phyloP scores from a whole-genome alignment of 352 stramenopile genomes.

The Pythium rishiriense region DNA sequence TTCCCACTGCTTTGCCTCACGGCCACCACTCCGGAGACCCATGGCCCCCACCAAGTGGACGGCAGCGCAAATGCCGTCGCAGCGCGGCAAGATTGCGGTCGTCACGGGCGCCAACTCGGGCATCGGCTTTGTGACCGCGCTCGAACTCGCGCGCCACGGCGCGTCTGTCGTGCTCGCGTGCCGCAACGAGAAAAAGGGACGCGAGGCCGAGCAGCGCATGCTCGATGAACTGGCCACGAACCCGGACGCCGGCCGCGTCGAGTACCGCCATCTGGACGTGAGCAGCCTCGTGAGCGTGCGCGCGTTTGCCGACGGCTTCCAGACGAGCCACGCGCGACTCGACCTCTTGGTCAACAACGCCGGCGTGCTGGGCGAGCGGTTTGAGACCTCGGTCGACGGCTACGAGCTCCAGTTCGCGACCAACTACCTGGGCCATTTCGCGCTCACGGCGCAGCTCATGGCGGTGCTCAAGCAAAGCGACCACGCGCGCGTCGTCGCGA shows the following conservation, averaged over 20 bases:
- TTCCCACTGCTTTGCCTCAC: too few species aligned
- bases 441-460: slow-evolving; percentile 30
- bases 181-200: slow-evolving; percentile 36
- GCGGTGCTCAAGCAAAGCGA: slow-evolving; percentile 28
- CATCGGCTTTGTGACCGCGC: slow-evolving; percentile 69
- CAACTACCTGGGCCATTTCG: slow-evolving; percentile 34
- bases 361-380: not conserved
- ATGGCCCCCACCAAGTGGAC: too few species aligned
- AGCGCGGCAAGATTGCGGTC: slow-evolving; percentile 58
- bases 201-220: slow-evolving; percentile 36
- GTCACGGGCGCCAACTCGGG: slow-evolving; percentile 83
- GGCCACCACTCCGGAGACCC: too few species aligned
- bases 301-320: slow-evolving; percentile 27
- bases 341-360: slow-evolving; percentile 42
- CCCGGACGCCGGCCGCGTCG: slow-evolving; percentile 1
- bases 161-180: slow-evolving; percentile 54
- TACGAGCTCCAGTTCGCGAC: slow-evolving; percentile 24
- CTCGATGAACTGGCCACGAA: not conserved
- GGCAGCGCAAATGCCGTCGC: not conserved
- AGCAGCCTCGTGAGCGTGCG: slow-evolving; percentile 26
- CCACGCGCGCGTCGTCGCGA: slow-evolving; percentile 29
- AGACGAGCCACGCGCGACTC: slow-evolving; percentile 13
- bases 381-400: slow-evolving; percentile 5
- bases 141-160: slow-evolving; percentile 79
- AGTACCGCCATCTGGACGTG: slow-evolving; percentile 29